Evolutionary conservation across 768 basidiomycete species (phyloP), one percentile per base, ranked within the genome.

Genomic region (Pulveroboletus sp.): DNA sequence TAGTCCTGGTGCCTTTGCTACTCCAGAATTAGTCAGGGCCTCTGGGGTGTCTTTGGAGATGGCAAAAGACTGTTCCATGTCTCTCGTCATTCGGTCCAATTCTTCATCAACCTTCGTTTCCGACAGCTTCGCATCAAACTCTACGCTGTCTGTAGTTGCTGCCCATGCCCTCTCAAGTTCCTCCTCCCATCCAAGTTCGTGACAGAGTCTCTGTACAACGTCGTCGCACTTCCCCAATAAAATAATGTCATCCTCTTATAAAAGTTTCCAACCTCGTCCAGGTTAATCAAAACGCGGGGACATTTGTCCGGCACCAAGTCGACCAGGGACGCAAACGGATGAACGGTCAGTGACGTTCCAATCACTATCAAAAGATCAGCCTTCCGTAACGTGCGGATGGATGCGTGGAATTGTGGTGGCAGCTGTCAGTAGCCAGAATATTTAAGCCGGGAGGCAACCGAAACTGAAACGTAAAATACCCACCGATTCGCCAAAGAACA

Each of bases 291-390:
- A n/a, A 95, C 76, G 2, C 94, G 85, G 3, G 88, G 91, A 57
- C 85, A 90, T 9, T 56, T 55, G 2, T 69, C 50, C 5, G 74
- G 72, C 1, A 87, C 82, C 47, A 77, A 65, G 36, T 71, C 67
- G 10, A 86, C 78, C 20, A 98, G 80, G 1, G 81, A 80, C 6
- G 94, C 92, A 64, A 98, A 97, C 2, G 91, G 92, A 44, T 87
- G 82, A 11, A 94, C 90, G 0, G 81, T 84, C 40, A 95, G 75
- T 2, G 92, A 94, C 0, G 94, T 97, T 23, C 94, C 94, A 56
- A 97, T 84, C 38, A 97, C 80, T 57, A 97, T 84, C 33, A 97
- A 78, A 19, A 98, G 76, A 66, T 98, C 93, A 8, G 90, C 90
- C n/a, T 73, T 52, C 6, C 60, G 59, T 25, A 97, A 64, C 17